Conservation (phyloP, 2,329 filamentous ascomycete species). For the Sclerotinia borealis region DNA sequence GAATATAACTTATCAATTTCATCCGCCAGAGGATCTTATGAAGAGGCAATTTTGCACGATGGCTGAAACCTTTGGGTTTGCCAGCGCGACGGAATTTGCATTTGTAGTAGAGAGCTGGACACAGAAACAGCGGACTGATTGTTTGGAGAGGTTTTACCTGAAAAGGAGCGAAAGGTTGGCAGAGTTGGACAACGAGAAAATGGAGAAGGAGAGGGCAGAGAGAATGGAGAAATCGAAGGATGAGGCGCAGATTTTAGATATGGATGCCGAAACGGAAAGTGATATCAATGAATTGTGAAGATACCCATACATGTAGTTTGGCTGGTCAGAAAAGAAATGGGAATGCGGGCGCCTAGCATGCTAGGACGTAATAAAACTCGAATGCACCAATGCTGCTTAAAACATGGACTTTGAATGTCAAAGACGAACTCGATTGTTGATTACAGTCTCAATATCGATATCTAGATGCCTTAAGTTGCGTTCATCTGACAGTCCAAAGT, state of each 20-base stretch:
- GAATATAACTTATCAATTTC: slow-evolving; percentile 32
- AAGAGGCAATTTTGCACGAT: slow-evolving; percentile 86
- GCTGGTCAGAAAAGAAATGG: background rate
- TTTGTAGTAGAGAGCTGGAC: slow-evolving; percentile 87
- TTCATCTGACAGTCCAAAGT: background rate
- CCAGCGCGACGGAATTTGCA: slow-evolving; percentile 75
- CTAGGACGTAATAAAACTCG: background rate
- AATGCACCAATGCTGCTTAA: background rate
- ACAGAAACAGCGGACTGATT: slow-evolving; percentile 71
- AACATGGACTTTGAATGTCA: background rate
- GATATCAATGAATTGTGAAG: background rate
- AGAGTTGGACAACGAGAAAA: slow-evolving; percentile 8
- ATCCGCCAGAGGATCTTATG: slow-evolving; percentile 67
- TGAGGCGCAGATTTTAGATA: background rate
- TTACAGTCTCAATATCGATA: background rate
- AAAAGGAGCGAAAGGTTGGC: slow-evolving; percentile 39
- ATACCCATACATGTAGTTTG: background rate
- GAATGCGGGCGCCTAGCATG: background rate
- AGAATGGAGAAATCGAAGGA: background rate
- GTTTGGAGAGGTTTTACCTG: slow-evolving; percentile 74
- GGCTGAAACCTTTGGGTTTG: slow-evolving; percentile 72
- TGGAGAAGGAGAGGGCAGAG: background rate
- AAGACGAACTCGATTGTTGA: background rate
- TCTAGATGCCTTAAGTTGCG: background rate
- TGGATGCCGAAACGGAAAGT: slow-evolving; percentile 1